Base-by-base conservation (phyloP, 306 rosid species). In the Cicer yamashitae region DNA sequence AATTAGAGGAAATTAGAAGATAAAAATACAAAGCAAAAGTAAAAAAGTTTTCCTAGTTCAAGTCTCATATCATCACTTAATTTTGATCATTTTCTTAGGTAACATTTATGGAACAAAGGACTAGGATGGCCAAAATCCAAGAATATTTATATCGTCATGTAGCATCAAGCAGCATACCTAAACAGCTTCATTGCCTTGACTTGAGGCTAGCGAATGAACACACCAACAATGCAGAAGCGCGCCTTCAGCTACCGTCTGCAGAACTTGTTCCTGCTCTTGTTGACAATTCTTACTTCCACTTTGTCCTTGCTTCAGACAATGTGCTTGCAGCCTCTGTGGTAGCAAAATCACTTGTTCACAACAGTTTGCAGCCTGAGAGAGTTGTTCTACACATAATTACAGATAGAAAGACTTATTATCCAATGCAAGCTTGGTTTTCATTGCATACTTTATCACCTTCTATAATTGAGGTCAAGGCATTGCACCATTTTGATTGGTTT, bases 361-460 rank as follows among this genome's bases (percentile, higher is more conserved):
- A 90, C 81, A 80, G 96, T 12, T 81, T 94, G 87, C 77, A 65
- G 9, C 96, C 97, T 40, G 87, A 80, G 22, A 83, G 70, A 67
- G 86, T 90, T 81, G 90, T 92, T 77, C 87, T 94, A 59, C 99
- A 94, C 85, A 85, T 94, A 72, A 94, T 94, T 59, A 94, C 99
- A 7, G 99, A 94, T 39, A 82, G 84, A 60, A 92, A 90, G 86
- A 92, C 97, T 44, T 94, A 86, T 48, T 90, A 84, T 78, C 96
- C 99, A 0, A 94, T 94, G 99, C 99, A 94, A 56, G 96, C 99
- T 40, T 94, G 97, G 99, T 94, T 94, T 78, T 92, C 97, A 18
- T 74, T 94, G 81, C 97, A 94, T 67, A 76, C 96, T 15, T 76
- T 94, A 43, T 80, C 86, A 6, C 99, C 99, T 45, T 96, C 99